Conservation (phyloP, 1,284 basidiomycete genomes). For the Meira miltonrushii region DNA sequence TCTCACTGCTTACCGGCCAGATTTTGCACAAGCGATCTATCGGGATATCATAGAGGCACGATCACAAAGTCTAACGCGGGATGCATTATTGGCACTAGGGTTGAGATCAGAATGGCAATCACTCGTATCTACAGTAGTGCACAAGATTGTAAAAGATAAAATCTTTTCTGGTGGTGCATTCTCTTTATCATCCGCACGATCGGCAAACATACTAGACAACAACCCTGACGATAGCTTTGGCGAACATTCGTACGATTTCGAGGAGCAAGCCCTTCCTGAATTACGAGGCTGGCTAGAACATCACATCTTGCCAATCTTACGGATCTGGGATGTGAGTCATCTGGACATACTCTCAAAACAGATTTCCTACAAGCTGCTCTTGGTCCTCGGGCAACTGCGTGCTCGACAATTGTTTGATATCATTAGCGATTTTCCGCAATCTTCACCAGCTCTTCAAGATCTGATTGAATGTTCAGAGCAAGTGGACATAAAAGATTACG, state of each 20-base stretch:
- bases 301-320: background rate
- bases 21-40: no score
- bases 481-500: conserved; percentile 54
- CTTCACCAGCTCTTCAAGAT: conserved; percentile 77
- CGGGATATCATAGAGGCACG: no score
- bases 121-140: no score
- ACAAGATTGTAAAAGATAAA: no score
- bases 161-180: no score
- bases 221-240: no score
- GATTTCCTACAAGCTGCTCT: conserved; percentile 16
- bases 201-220: no score
- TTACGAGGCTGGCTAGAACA: background rate
- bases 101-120: no score
- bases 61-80: no score
- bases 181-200: no score
- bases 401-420: conserved; percentile 77
- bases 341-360: background rate
- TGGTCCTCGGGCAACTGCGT: conserved; percentile 28
- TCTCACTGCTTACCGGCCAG: no score
- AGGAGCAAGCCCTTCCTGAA: background rate
- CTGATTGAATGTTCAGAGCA: conserved; percentile 61
- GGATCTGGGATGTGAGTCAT: background rate
- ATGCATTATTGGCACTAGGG: no score
- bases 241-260: background rate
- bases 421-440: conserved; percentile 87